Conservation (phyloP, 225 moss, liverwort and hornwort genomes). For the Pleurozium schreberi region DNA sequence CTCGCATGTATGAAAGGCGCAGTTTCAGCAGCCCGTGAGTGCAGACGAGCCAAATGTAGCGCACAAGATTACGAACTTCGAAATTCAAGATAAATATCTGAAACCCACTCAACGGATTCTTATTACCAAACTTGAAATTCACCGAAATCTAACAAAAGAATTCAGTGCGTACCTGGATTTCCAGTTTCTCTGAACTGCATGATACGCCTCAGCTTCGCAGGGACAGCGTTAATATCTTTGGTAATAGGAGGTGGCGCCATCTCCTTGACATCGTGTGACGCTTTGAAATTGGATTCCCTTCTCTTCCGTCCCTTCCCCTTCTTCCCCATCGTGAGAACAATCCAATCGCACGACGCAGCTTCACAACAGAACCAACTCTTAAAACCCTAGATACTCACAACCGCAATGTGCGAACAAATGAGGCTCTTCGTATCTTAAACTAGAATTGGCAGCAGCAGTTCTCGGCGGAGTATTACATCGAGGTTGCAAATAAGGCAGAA, state of each 20-base stretch:
- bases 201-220: constrained; percentile 72
- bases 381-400: not conserved
- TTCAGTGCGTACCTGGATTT: not conserved
- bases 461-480: too few relatives aligned
- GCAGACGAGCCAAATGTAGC: not conserved
- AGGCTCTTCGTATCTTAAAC: not conserved
- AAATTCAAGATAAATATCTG: not conserved
- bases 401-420: too few relatives aligned
- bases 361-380: not conserved
- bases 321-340: constrained; percentile 19
- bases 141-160: not conserved
- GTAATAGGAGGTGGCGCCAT: constrained; percentile 60
- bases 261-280: constrained; percentile 43
- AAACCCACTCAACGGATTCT: not conserved
- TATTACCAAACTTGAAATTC: not conserved
- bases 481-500: not conserved
- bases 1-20: not conserved
- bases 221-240: constrained; percentile 54
- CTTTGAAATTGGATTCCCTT: constrained; percentile 59
- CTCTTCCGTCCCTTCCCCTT: constrained; percentile 46
- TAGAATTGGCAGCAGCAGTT: not conserved
- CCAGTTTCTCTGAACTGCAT: constrained; percentile 45
- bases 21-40: not conserved
- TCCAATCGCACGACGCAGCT: not conserved
- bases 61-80: not conserved